Evolutionary conservation across 2,329 filamentous ascomycete genomes (phyloP).

Genomic region (Metarhizium humberi): DNA sequence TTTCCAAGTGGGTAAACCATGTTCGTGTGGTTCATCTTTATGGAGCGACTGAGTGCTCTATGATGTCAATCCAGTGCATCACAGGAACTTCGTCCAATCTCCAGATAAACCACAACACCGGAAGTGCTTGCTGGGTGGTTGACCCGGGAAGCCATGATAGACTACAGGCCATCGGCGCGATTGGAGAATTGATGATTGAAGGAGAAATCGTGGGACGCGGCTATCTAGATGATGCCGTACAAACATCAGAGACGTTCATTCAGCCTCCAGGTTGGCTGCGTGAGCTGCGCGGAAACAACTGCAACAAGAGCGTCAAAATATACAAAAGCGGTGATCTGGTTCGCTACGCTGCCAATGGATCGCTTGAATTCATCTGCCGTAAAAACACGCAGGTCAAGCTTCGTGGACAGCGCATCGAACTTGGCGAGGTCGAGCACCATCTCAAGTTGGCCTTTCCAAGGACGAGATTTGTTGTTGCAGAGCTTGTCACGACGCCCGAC

Average conservation of each 20-base stretch:
- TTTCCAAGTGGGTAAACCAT: not conserved
- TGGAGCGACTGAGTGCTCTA: conserved; percentile 1
- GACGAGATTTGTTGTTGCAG: not conserved
- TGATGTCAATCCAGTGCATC: too few species aligned
- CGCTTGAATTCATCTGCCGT: not conserved
- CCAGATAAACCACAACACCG: not conserved
- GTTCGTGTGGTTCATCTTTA: not conserved
- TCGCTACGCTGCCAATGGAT: not conserved
- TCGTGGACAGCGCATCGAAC: conserved; percentile 3
- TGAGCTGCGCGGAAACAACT: not conserved
- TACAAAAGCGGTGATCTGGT: conserved; percentile 4
- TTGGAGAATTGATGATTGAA: conserved; percentile 2
- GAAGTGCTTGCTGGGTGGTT: not conserved
- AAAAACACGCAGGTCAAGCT: conserved; percentile 3
- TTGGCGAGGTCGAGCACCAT: conserved; percentile 3
- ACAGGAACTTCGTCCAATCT: too few species aligned
- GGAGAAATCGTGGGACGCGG: not conserved
- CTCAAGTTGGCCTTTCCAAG: not conserved
- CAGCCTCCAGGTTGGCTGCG: not conserved
- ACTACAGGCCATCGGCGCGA: not conserved
- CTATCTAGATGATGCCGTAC: not conserved
- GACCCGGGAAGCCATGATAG: not conserved
- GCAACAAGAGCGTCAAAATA: not conserved
- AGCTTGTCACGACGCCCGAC: not conserved
- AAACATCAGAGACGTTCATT: not conserved